Evolutionary conservation across 169 alveolate genomes (phyloP).

Genomic region (Cryptosporidium sp.): DNA sequence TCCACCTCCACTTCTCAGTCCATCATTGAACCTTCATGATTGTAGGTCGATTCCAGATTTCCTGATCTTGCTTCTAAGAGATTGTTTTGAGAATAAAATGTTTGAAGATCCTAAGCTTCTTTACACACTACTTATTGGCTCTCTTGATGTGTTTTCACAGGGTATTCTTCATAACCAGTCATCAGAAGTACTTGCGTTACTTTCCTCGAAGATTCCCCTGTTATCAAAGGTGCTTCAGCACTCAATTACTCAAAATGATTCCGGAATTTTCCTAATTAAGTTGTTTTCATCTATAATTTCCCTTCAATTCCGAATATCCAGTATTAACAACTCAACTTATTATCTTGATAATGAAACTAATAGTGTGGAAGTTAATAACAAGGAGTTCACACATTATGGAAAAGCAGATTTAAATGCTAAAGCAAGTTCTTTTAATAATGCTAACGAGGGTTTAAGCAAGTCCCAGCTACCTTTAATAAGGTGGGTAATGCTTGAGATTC

Average conservation of each 20-base stretch:
- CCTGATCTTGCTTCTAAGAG: conserved; percentile 33
- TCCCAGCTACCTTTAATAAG: conserved; percentile 40
- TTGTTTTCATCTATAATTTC: conserved; percentile 25
- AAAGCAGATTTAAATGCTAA: background rate
- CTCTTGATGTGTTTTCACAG: conserved; percentile 53
- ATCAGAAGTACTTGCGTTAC: conserved; percentile 26
- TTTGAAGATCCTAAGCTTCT: conserved; percentile 39
- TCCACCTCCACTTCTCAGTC: conserved; percentile 51
- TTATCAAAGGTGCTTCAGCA: conserved; percentile 32
- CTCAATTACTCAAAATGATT: conserved; percentile 32
- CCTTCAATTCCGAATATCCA: conserved; percentile 27
- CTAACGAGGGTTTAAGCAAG: background rate
- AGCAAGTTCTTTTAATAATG: background rate
- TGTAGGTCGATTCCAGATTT: conserved; percentile 32
- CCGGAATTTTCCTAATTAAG: conserved; percentile 40
- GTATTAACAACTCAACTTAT: background rate
- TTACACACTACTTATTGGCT: conserved; percentile 35
- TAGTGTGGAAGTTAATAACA: background rate
- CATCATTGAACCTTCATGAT: conserved; percentile 26
- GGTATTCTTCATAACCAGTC: conserved; percentile 61
- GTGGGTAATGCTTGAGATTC: conserved; percentile 49
- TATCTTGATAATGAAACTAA: background rate
- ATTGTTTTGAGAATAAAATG: conserved; percentile 44
- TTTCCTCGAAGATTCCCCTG: conserved; percentile 12
- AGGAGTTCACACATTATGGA: background rate